Conservation (phyloP, 2,329 filamentous ascomycete species). For the Teratosphaeria epicoccoides region DNA sequence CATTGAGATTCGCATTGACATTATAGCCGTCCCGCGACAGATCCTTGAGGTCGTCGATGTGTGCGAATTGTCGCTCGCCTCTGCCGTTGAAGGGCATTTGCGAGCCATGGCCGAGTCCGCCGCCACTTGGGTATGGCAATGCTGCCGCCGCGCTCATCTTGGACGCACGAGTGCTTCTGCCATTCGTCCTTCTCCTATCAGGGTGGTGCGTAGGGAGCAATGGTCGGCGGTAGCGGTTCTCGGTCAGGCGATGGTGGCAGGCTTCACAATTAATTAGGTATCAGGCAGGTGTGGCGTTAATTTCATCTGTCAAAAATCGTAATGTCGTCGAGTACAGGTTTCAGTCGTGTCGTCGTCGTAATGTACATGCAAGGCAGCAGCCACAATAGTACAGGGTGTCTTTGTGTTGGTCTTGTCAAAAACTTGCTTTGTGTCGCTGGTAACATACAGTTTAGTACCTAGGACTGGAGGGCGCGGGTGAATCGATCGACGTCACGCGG, state of each 20-base stretch:
- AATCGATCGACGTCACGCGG: not conserved
- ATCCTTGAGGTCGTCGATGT: slow-evolving; percentile 35
- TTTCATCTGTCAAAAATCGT: not conserved
- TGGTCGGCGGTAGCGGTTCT: not conserved
- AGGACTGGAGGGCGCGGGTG: not conserved
- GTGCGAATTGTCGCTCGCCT: slow-evolving; percentile 20
- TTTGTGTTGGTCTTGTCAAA: not conserved
- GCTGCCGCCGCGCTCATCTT: slow-evolving; percentile 29
- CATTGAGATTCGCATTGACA: slow-evolving; percentile 15
- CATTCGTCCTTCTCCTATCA: not conserved
- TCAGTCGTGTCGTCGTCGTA: not conserved
- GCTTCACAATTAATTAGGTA: not conserved
- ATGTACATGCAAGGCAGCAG: not conserved
- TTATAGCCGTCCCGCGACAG: slow-evolving; percentile 28
- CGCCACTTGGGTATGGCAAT: slow-evolving; percentile 4
- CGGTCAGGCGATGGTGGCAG: not conserved
- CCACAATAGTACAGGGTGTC: not conserved
- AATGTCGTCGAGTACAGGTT: not conserved
- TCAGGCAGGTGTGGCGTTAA: not conserved
- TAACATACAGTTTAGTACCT: not conserved
- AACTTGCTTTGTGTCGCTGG: not conserved
- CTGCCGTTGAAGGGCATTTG: slow-evolving; percentile 8
- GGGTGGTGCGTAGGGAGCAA: not conserved
- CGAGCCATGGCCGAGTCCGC: not conserved
- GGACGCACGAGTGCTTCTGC: not conserved